Percentiles rank a stretch among this genome's conserved stretches.
Evolutionary conservation across 306 rosid species (phyloP).

Genomic region (Cercis canadensis): DNA sequence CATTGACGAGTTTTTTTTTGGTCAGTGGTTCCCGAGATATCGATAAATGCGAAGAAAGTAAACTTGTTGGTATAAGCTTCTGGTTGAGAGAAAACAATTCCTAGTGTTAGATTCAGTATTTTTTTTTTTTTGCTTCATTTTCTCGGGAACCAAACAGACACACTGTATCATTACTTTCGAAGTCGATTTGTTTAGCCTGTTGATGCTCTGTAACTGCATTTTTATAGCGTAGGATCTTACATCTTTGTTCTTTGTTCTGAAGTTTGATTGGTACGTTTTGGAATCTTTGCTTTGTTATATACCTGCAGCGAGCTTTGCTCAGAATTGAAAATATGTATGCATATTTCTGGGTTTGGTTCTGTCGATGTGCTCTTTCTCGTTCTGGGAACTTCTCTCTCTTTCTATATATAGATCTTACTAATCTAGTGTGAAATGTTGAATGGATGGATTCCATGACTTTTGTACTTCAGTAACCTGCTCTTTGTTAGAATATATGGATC

Average conservation of each 20-base stretch:
- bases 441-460: too few species aligned
- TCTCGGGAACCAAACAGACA: not conserved
- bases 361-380: not conserved
- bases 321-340: not conserved
- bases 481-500: too few species aligned
- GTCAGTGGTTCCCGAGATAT: not conserved
- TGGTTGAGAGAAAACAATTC: too few species aligned
- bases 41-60: not conserved
- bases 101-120: too few species aligned
- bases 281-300: too few species aligned
- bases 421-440: too few species aligned
- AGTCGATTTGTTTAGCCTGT: not conserved
- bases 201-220: not conserved
- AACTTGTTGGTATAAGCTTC: too few species aligned
- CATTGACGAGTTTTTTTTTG: not conserved
- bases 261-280: not conserved
- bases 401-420: too few species aligned
- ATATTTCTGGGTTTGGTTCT: not conserved
- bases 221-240: slow-evolving; percentile 10
- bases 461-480: too few species aligned
- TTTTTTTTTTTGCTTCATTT: not conserved
- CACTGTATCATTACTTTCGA: not conserved
- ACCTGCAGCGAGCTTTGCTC: too few species aligned
- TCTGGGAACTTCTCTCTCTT: too few species aligned
- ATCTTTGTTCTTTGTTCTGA: slow-evolving; percentile 26